Evolutionary conservation across 2,329 filamentous ascomycete species (phyloP).

Genomic region (Lachnellula hyalina): DNA sequence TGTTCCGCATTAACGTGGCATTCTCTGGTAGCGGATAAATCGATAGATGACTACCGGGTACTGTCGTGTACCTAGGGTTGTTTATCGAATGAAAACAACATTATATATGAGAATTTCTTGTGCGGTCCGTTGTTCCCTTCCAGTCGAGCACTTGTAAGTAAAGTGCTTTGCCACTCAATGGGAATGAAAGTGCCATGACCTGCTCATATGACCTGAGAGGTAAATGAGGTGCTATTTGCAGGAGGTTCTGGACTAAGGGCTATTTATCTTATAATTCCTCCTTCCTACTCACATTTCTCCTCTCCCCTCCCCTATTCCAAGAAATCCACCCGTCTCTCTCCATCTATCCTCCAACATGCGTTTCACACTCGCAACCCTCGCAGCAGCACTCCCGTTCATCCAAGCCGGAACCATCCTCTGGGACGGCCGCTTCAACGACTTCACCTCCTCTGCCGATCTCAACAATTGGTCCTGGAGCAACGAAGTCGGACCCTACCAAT

Average conservation of each 20-base stretch:
- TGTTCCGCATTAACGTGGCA: constrained; percentile 2
- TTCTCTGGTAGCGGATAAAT: background rate
- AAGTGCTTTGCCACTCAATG: background rate
- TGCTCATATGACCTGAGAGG: background rate
- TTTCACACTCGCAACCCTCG: constrained; percentile 19
- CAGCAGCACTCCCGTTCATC: constrained; percentile 13
- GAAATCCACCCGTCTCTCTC: background rate
- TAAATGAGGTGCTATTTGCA: background rate
- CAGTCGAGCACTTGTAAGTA: background rate
- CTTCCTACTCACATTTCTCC: background rate
- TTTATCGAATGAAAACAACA: background rate
- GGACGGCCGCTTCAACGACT: constrained; percentile 62
- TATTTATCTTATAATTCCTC: constrained; percentile 1
- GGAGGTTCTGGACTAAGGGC: background rate
- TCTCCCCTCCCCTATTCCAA: background rate
- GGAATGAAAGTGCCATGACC: background rate
- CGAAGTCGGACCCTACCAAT: constrained; percentile 66
- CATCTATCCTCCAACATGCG: constrained; percentile 16
- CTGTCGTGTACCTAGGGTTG: background rate
- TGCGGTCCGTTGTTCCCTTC: constrained; percentile 4
- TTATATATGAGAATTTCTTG: background rate
- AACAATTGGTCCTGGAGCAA: constrained; percentile 62
- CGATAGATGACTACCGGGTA: constrained; percentile 4
- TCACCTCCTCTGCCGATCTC: constrained; percentile 48
- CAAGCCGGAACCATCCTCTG: constrained; percentile 47